phyloP scores from a whole-genome alignment of 2,329 filamentous ascomycete species.

The Trichoderma harzianum region DNA sequence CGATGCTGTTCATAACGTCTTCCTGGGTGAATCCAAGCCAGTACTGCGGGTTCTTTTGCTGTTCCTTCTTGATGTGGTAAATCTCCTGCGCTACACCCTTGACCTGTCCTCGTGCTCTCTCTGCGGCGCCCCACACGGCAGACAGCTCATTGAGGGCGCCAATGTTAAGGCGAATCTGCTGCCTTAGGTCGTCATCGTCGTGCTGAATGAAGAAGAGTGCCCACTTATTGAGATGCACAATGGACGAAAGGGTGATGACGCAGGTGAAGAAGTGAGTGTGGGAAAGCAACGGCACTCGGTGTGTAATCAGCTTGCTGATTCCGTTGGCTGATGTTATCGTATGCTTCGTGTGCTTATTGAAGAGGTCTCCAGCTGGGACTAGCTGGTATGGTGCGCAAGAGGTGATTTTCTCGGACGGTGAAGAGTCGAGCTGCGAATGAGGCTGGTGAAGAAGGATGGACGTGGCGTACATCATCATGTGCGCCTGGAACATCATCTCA shows the following conservation, averaged over 20 bases:
- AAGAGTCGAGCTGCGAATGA: conserved; percentile 68
- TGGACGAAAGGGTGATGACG: conserved; percentile 72
- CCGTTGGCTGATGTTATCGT: conserved; percentile 75
- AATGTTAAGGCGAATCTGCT: conserved; percentile 75
- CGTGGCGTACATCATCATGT: conserved; percentile 68
- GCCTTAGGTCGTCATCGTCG: conserved; percentile 65
- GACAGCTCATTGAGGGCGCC: conserved; percentile 69
- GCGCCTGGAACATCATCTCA: conserved; percentile 88
- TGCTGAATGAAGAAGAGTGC: conserved; percentile 58
- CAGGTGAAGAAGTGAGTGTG: conserved; percentile 86
- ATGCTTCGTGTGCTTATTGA: conserved; percentile 72
- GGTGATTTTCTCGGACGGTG: conserved; percentile 55
- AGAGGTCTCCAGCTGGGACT: conserved; percentile 47
- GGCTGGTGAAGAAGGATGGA: conserved; percentile 77
- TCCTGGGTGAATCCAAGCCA: conserved; percentile 55
- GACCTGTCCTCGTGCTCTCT: conserved; percentile 67
- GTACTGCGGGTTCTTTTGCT: conserved; percentile 50
- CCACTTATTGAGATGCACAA: conserved; percentile 80
- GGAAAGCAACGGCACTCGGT: conserved; percentile 66
- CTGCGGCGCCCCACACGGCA: conserved; percentile 69
- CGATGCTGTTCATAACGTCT: conserved; percentile 53
- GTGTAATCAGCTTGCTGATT: conserved; percentile 70
- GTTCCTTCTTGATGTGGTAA: conserved; percentile 56
- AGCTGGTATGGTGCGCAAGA: conserved; percentile 62
- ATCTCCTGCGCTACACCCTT: conserved; percentile 77